Evolutionary conservation across 225 moss, liverwort and hornwort genomes (phyloP).

Genomic region (Thuidium tamariscinum): DNA sequence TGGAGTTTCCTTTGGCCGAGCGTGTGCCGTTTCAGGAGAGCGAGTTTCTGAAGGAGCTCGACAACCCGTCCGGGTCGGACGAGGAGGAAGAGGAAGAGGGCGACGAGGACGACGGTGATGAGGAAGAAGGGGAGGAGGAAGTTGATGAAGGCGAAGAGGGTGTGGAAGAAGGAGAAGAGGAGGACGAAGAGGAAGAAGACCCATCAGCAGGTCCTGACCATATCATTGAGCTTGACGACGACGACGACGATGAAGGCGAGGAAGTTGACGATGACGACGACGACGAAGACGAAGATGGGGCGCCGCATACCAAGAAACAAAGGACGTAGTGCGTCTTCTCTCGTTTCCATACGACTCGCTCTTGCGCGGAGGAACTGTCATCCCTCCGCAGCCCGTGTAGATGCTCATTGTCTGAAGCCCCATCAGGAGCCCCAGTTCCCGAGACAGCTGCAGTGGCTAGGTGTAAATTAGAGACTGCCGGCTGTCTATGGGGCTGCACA

Average conservation of each 20-base stretch:
- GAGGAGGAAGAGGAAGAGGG: slow-evolving; percentile 30
- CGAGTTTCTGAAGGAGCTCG: slow-evolving; percentile 24
- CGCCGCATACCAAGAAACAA: slow-evolving; percentile 34
- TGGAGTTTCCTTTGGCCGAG: slow-evolving; percentile 30
- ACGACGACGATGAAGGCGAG: slow-evolving; percentile 27
- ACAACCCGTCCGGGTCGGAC: slow-evolving; percentile 18
- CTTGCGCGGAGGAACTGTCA: neutral
- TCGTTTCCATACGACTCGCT: neutral
- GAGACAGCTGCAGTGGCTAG: slow-evolving; percentile 10
- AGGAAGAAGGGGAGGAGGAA: slow-evolving; percentile 12
- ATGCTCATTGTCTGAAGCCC: slow-evolving; percentile 6
- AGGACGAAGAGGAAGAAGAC: slow-evolving; percentile 11
- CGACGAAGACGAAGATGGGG: slow-evolving; percentile 20
- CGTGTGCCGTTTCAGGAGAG: slow-evolving; percentile 23
- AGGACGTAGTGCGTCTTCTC: slow-evolving; percentile 3
- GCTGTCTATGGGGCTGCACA: neutral
- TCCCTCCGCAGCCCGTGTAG: neutral
- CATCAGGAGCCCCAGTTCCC: neutral
- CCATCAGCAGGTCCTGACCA: neutral
- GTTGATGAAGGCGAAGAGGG: slow-evolving; percentile 12
- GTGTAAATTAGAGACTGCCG: slow-evolving; percentile 16
- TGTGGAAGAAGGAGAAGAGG: slow-evolving; percentile 15
- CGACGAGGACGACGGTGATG: slow-evolving; percentile 10
- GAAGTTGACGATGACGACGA: slow-evolving; percentile 28
- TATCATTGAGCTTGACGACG: slow-evolving; percentile 25